Percentiles rank a stretch among this genome's conserved stretches.
phyloP scores from a whole-genome alignment of 495 filamentous ascomycete genomes.

The Echria macrotheca region DNA sequence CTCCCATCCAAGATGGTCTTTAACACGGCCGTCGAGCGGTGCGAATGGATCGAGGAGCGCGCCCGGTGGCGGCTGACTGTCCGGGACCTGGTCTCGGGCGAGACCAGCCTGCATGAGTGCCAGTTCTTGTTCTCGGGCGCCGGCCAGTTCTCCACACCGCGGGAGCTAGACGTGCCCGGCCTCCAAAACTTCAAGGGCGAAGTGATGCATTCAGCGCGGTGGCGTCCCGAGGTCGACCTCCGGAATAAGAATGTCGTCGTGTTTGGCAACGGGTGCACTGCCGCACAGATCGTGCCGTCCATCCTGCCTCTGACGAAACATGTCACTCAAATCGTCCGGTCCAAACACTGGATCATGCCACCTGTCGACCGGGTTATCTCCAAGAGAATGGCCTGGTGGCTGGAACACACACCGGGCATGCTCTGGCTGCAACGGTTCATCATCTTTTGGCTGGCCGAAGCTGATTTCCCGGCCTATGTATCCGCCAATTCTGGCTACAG shows the following conservation, averaged over 20 bases:
- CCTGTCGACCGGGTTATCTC: conserved; percentile 24
- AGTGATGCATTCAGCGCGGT: conserved; percentile 55
- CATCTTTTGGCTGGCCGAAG: conserved; percentile 12
- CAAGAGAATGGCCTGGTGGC: conserved; percentile 5
- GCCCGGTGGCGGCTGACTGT: conserved; percentile 28
- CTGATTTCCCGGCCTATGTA: conserved; percentile 23
- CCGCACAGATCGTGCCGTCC: conserved; percentile 39
- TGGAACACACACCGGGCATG: conserved; percentile 25
- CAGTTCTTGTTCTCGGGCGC: conserved; percentile 45
- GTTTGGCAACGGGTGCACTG: conserved; percentile 57
- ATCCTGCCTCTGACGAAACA: conserved; percentile 21
- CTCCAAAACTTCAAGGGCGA: conserved; percentile 49
- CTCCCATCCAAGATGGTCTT: conserved; percentile 57
- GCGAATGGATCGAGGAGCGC: conserved; percentile 53
- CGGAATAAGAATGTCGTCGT: conserved; percentile 51
- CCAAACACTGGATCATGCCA: conserved; percentile 35
- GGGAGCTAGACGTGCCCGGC: conserved; percentile 44
- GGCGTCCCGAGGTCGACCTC: conserved; percentile 44
- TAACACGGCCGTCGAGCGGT: conserved; percentile 51
- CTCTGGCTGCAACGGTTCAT: conserved; percentile 19
- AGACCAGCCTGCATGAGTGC: conserved; percentile 16
- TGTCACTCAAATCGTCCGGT: conserved; percentile 33
- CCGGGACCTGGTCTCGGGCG: conserved; percentile 4
- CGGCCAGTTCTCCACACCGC: conserved; percentile 41
- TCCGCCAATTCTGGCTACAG: conserved; percentile 13